Conservation (phyloP, 148 eudicot species). For the Polygonum aviculare region DNA sequence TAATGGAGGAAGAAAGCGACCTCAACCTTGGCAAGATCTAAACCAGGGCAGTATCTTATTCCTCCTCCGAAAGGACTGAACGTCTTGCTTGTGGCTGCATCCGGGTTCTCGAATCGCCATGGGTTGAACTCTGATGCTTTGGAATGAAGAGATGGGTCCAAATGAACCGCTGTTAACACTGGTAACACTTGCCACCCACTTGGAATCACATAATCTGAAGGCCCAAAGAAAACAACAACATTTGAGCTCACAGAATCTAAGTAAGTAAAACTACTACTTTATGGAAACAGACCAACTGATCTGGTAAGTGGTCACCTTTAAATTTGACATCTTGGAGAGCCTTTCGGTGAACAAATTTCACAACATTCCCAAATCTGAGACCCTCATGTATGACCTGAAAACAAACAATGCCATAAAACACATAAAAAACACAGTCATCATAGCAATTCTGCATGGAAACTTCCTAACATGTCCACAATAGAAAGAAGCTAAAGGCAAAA, state of each 20-base stretch:
- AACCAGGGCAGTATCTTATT: constrained; percentile 56
- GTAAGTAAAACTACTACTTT: background rate
- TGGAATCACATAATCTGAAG: constrained; percentile 44
- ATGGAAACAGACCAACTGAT: background rate
- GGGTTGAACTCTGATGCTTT: constrained; percentile 43
- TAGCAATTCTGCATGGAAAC: constrained; percentile 1
- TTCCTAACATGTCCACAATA: constrained; percentile 3
- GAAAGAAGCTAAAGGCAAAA: background rate
- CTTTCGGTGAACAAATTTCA: constrained; percentile 53
- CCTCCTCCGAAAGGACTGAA: constrained; percentile 65
- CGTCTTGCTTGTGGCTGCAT: constrained; percentile 38
- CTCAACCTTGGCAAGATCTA: constrained; percentile 56
- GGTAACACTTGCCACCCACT: constrained; percentile 67
- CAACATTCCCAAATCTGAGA: constrained; percentile 55
- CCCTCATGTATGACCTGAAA: constrained; percentile 51
- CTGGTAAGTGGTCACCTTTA: constrained; percentile 23
- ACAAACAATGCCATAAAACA: background rate
- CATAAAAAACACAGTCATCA: background rate
- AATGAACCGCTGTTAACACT: constrained; percentile 51
- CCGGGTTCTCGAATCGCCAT: constrained; percentile 55
- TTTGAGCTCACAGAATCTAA: background rate
- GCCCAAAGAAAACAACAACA: background rate
- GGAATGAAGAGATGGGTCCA: constrained; percentile 54
- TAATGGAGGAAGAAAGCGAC: constrained; percentile 61
- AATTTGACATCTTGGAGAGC: constrained; percentile 47